Percentiles rank a stretch among this genome's conserved stretches.
phyloP scores from a whole-genome alignment of 2,329 filamentous ascomycete genomes.

The Stromatinia cepivora region DNA sequence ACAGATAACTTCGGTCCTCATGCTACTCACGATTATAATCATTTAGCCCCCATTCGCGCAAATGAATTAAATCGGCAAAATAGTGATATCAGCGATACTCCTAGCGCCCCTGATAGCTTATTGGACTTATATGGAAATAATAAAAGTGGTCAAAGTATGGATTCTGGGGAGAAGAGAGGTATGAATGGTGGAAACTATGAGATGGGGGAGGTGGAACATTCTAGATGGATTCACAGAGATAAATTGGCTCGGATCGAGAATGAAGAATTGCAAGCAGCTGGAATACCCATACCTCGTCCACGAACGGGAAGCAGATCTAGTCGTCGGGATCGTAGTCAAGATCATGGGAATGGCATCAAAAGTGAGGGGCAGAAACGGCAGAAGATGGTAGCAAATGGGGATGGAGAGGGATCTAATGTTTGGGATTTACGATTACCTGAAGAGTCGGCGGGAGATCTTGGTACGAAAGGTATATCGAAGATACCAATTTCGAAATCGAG shows the following conservation, averaged over 20 bases:
- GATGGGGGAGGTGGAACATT: constrained; percentile 54
- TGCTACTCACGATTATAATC: constrained; percentile 30
- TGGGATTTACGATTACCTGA: constrained; percentile 79
- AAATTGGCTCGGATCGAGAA: constrained; percentile 81
- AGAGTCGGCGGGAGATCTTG: constrained; percentile 67
- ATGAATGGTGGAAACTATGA: constrained; percentile 35
- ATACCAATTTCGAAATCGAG: constrained; percentile 85
- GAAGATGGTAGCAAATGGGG: constrained; percentile 44
- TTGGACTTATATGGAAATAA: constrained; percentile 46
- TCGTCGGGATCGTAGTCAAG: constrained; percentile 44
- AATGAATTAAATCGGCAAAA: constrained; percentile 45
- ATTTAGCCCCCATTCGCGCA: constrained; percentile 42
- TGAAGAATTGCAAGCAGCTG: constrained; percentile 76
- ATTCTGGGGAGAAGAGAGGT: constrained; percentile 34
- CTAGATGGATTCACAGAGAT: constrained; percentile 84
- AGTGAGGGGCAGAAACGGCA: constrained; percentile 46
- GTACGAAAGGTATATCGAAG: constrained; percentile 66
- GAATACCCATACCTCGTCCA: constrained; percentile 59
- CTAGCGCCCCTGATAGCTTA: constrained; percentile 49
- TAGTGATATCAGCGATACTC: constrained; percentile 45
- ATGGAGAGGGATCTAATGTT: constrained; percentile 47
- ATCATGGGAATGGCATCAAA: constrained; percentile 36
- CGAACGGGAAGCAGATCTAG: constrained; percentile 54
- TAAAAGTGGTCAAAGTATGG: constrained; percentile 34
- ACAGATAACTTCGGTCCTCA: constrained; percentile 20